Evolutionary conservation across 176 grass and related monocot species (phyloP).

Genomic region (Chloris gayana): DNA sequence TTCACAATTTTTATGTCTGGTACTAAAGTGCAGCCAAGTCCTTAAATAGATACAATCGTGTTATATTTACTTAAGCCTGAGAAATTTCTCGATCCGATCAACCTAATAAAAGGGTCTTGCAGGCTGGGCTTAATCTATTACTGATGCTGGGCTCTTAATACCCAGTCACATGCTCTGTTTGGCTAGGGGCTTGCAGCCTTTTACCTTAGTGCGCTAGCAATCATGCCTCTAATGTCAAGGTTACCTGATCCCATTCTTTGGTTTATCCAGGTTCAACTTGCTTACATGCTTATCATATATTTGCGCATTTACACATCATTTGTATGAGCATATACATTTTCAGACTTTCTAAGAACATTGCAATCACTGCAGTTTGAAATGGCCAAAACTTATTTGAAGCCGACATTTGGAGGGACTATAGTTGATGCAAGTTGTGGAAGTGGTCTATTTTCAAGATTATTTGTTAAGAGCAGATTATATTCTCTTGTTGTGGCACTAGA

Average conservation of each 20-base stretch:
- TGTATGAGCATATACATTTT: slow-evolving; percentile 14
- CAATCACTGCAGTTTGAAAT: slow-evolving; percentile 73
- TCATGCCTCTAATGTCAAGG: background rate
- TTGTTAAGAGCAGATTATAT: slow-evolving; percentile 74
- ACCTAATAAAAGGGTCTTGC: no score
- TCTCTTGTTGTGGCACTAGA: slow-evolving; percentile 81
- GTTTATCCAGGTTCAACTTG: background rate
- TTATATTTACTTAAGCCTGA: no score
- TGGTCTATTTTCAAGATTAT: slow-evolving; percentile 91
- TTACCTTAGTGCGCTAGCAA: background rate
- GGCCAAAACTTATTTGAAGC: slow-evolving; percentile 72
- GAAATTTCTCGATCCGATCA: no score
- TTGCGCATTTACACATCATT: slow-evolving; percentile 10
- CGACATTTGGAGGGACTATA: slow-evolving; percentile 64
- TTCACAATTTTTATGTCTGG: background rate
- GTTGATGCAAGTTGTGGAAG: slow-evolving; percentile 97
- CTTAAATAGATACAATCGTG: background rate
- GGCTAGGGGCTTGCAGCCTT: background rate
- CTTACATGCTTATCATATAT: background rate
- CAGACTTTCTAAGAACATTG: slow-evolving; percentile 19
- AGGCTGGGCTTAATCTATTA: background rate
- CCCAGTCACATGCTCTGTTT: background rate
- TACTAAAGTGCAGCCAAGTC: slow-evolving; percentile 12
- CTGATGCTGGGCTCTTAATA: background rate
- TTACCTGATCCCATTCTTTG: background rate